phyloP scores from a whole-genome alignment of 371 early-diverging fungal species.

The Mucor velutinosus region DNA sequence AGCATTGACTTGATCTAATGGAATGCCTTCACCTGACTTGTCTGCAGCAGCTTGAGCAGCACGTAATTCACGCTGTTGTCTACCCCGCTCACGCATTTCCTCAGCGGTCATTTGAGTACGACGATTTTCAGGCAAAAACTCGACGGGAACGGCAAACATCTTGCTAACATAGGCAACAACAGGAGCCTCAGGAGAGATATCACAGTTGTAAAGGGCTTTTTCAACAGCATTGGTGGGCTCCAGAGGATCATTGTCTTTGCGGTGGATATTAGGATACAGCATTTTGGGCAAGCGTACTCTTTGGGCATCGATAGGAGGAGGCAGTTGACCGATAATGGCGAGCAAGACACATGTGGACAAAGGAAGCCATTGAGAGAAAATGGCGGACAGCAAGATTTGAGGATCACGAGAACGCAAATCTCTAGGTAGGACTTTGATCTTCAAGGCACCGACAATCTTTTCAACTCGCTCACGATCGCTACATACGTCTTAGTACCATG shows the following conservation, averaged over 20 bases:
- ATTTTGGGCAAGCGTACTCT: slow-evolving; percentile 78
- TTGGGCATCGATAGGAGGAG: slow-evolving; percentile 87
- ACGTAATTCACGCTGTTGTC: slow-evolving; percentile 49
- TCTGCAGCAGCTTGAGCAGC: slow-evolving; percentile 28
- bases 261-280: slow-evolving; percentile 62
- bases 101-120: slow-evolving; percentile 80
- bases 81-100: slow-evolving; percentile 86
- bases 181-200: slow-evolving; percentile 53
- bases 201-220: slow-evolving; percentile 64
- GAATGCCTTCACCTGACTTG: slow-evolving; percentile 45
- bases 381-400: slow-evolving; percentile 68
- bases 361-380: slow-evolving; percentile 87
- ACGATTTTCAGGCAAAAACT: slow-evolving; percentile 73
- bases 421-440: slow-evolving; percentile 85
- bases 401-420: slow-evolving; percentile 90
- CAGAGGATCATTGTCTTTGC: slow-evolving; percentile 35
- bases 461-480: slow-evolving; percentile 86
- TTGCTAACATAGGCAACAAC: slow-evolving; percentile 91
- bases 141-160: slow-evolving; percentile 84
- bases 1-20: slow-evolving; percentile 24
- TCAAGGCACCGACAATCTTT: slow-evolving; percentile 87
- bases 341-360: slow-evolving; percentile 76
- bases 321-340: slow-evolving; percentile 86
- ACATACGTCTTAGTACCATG: not conserved
- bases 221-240: slow-evolving; percentile 61